These are phyloP conservation scores for Paspalum vaginatum DNA, from an alignment of 176 grass and related monocot genomes.

Conservation along the genomic window DNA sequence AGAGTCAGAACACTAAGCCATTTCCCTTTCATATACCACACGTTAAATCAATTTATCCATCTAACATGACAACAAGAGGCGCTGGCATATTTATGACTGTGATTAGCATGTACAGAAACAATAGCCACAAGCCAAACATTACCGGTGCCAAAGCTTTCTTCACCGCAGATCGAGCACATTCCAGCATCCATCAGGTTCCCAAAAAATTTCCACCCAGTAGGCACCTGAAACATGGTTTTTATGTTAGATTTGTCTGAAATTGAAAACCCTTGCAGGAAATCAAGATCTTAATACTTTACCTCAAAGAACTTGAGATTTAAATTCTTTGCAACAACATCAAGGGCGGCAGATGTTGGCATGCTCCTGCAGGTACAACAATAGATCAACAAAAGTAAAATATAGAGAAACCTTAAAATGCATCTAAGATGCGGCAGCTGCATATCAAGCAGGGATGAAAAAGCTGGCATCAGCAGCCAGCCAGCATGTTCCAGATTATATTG, in stretches of 20 bases:
- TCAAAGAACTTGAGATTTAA: conserved; percentile 98
- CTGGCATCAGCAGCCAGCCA: not conserved
- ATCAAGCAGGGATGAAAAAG: not conserved
- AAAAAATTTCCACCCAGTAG: conserved; percentile 99
- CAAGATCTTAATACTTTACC: conserved; percentile 52
- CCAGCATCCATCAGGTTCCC: conserved; percentile 99
- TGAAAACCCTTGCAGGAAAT: not conserved
- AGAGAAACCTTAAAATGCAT: not conserved
- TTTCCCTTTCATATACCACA: conserved; percentile 2
- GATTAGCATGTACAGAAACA: not conserved
- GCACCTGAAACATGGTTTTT: conserved; percentile 70
- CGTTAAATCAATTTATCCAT: not conserved
- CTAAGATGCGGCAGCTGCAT: not conserved
- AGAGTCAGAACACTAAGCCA: not conserved
- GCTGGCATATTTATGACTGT: not conserved
- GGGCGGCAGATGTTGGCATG: conserved; percentile 99
- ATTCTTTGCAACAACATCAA: conserved; percentile 95
- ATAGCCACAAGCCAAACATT: conserved; percentile 27
- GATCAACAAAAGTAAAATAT: conserved; percentile 18
- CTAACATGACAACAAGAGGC: not conserved
- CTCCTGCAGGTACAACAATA: conserved; percentile 74
- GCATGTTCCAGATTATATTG: not conserved
- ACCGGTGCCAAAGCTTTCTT: conserved; percentile 99
- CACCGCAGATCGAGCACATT: conserved; percentile 94
- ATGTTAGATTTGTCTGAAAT: conserved; percentile 26